Base-by-base conservation (phyloP, 352 stramenopile genomes). In the Detonula confervacea region DNA sequence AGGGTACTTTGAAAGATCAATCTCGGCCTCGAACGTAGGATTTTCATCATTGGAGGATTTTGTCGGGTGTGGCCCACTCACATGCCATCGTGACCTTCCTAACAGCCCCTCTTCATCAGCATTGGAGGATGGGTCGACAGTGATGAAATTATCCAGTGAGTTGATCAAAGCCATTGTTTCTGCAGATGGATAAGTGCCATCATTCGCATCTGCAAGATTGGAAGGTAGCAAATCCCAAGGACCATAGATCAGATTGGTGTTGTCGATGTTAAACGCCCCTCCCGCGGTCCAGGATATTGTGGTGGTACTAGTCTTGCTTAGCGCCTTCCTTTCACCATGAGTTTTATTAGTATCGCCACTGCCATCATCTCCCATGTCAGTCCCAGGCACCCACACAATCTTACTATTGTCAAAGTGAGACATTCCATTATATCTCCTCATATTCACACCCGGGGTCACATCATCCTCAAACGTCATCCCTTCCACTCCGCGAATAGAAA, bases 401-500 rank as follows among this genome's bases (percentile, higher is more conserved):
- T 75, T 80, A 20, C 62, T 47, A 44, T 68, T 75, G n/a, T 82
- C 80, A 55, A 76, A 69, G 35, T 70, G 75, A 0, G 77, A 81
- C 6, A 18, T 25, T 27, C 56, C 69, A 57, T 68, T 51, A 61
- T 80, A 72, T 25, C n/a, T n/a, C n/a, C n/a, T n/a, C n/a, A n/a
- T n/a, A n/a, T 79, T 73, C 0, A 77, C 33, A 33, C 66, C 27
- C 4, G 87, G 83, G 24, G 86, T 55, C 3, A 90, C 55, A 71
- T 92, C 89, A 60, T 91, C 78, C 5, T 83, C 59, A 18, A 94
- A 70, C 8, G 52, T 18, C 5, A 88, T 22, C 8, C 76, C 73
- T 25, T 87, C 83, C 20, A 90, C 72, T 18, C 39, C 63, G 0
- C 80, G 16, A 54, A 94, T 86, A 0, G 75, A 80, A 16, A 98